These are phyloP conservation scores for Aurantiochytrium sp. DNA, from an alignment of 108 stramenopile species.

Conservation along the genomic window DNA sequence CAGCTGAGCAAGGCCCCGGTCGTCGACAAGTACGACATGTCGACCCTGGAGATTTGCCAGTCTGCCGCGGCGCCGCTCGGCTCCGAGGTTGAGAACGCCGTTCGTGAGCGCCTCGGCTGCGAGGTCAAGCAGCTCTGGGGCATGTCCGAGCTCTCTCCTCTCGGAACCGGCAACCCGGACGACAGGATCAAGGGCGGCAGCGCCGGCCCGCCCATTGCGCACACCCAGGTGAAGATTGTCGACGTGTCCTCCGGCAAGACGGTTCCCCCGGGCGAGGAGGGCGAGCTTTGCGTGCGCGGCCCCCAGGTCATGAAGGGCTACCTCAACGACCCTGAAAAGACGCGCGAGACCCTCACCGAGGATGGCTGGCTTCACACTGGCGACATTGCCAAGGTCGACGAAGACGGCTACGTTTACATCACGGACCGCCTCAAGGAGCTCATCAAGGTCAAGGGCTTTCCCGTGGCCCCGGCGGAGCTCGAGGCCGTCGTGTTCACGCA, in stretches of 20 bases:
- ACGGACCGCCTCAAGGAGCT: constrained; percentile 85
- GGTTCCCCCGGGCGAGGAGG: constrained; percentile 59
- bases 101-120: constrained; percentile 58
- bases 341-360: constrained; percentile 64
- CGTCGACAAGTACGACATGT: constrained; percentile 71
- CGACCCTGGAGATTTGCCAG: constrained; percentile 60
- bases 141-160: constrained; percentile 64
- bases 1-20: constrained; percentile 68
- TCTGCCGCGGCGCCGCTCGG: constrained; percentile 82
- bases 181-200: constrained; percentile 55
- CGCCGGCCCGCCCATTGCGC: constrained; percentile 66
- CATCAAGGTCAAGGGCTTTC: constrained; percentile 86
- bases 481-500: constrained; percentile 77
- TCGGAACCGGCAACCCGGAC: constrained; percentile 61
- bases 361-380: constrained; percentile 79
- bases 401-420: constrained; percentile 78
- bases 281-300: constrained; percentile 76
- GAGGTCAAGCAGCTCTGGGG: constrained; percentile 81
- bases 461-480: constrained; percentile 86
- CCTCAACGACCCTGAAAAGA: constrained; percentile 71
- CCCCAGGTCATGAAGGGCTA: constrained; percentile 81
- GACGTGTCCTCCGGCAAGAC: constrained; percentile 67
- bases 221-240: constrained; percentile 70
- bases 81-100: constrained; percentile 61
- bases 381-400: constrained; percentile 77